Base-by-base conservation (phyloP, 1,139 yeast genomes). In the Nakaseomyces glabratus region DNA sequence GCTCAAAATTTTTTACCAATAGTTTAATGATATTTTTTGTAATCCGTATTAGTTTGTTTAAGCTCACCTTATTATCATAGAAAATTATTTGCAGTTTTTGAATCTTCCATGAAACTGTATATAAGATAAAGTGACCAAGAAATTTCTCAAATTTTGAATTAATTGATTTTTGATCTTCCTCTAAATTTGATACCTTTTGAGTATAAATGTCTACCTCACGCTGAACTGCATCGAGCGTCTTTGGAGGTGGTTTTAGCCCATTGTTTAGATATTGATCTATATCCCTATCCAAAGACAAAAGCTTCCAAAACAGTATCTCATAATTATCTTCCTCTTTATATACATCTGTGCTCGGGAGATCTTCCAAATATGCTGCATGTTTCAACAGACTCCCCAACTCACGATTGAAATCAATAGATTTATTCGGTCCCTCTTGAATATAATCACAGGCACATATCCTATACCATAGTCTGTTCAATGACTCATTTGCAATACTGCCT, bases 211-310 rank as follows among this genome's bases (percentile, higher is more conserved):
- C 46, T 1, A 48, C 24, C 28, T 50, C 53, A 28, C 54, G 42
- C 21, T 45, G 45, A 4, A 54, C 42, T 1, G 55, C 51, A 14
- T 55, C 57, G 16, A 55, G 35, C 4, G 58, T 50, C 34, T 51
- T 52, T 10, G 52, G 32, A 6, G 52, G 52, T 3, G 59, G 58
- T 30, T 46, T 52, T 6, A 39, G 35, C 3, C 37, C 35, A 12
- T 42, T 43, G 4, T 25, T 31, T 13, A 44, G 30, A 26, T 48
- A 52, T 20, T 43, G 46, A 19, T 52, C 52, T 12, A 55, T 22
- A 35, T 56, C 60, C 30, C 59, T 47, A 13, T 56, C 58, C 6
- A 56, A 34, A 1, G 59, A 55, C 1, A 46, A 24, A 1, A 56
- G 36, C 28, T 55, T 55, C 60, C 60, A 55, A 21, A 37, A 41